Evolutionary conservation across 2,329 filamentous ascomycete species (phyloP).

Genomic region (Cladophialophora chaetospira): DNA sequence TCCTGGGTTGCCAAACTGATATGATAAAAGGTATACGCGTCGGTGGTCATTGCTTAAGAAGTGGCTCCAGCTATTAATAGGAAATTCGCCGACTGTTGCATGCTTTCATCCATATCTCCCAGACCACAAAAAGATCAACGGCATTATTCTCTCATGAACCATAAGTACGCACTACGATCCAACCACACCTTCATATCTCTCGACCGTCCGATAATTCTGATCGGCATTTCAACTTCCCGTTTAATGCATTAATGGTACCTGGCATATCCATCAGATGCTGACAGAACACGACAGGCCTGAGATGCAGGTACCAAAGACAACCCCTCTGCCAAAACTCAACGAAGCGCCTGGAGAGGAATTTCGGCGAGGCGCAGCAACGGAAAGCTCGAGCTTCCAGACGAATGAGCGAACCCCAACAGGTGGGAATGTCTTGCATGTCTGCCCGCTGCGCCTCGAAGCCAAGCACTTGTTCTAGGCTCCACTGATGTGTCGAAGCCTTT

Average conservation of each 20-base stretch:
- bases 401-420: neutral
- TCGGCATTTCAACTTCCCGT: too few species aligned
- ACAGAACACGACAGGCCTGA: neutral
- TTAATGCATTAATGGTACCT: too few species aligned
- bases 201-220: neutral
- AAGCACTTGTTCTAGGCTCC: neutral
- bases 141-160: neutral
- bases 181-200: neutral
- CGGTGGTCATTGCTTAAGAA: neutral
- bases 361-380: conserved; percentile 11
- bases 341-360: neutral
- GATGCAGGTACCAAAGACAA: conserved; percentile 4
- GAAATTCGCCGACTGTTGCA: neutral
- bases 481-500: conserved; percentile 6
- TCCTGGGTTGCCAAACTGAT: too few species aligned
- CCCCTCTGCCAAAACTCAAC: neutral
- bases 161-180: neutral
- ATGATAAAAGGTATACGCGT: neutral
- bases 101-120: neutral
- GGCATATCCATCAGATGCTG: conserved; percentile 2
- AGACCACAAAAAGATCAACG: too few species aligned
- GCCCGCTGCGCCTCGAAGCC: conserved; percentile 8
- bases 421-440: conserved; percentile 1
- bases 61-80: conserved; percentile 13
- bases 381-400: neutral